Evolutionary conservation across 495 filamentous ascomycete species (phyloP).

Genomic region (Aspergillus taichungensis): DNA sequence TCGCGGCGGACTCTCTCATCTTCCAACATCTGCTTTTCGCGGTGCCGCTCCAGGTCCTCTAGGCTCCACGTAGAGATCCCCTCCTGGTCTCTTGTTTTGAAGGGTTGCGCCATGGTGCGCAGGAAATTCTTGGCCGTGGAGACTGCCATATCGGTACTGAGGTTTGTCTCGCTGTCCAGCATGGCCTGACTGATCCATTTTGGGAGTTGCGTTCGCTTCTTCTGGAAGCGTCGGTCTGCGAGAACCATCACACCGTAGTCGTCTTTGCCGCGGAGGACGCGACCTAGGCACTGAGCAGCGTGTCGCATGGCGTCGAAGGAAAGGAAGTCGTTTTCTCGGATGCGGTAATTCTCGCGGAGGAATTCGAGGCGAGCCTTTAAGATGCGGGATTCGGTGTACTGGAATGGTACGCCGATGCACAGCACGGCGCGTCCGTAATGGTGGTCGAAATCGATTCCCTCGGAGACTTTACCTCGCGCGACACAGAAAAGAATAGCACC

Average conservation of each 20-base stretch:
- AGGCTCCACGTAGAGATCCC: constrained; percentile 88
- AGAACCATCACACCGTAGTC: constrained; percentile 99
- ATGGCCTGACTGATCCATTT: constrained; percentile 96
- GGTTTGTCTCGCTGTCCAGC: constrained; percentile 70
- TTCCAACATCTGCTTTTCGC: constrained; percentile 60
- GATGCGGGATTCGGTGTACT: constrained; percentile 97
- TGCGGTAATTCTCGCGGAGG: constrained; percentile 90
- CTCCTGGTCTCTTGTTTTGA: constrained; percentile 72
- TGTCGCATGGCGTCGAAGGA: constrained; percentile 99
- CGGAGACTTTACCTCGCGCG: constrained; percentile 91
- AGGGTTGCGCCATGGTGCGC: constrained; percentile 82
- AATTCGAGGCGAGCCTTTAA: constrained; percentile 95
- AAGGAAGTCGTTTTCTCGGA: constrained; percentile 94
- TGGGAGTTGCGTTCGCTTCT: constrained; percentile 82
- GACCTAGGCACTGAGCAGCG: constrained; percentile 91
- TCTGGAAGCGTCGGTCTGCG: constrained; percentile 83
- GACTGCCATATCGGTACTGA: constrained; percentile 95
- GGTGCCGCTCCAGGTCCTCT: constrained; percentile 62
- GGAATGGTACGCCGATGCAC: constrained; percentile 95
- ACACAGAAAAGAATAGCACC: constrained; percentile 91
- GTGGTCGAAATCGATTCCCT: constrained; percentile 99
- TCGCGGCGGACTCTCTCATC: constrained; percentile 46
- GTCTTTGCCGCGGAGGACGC: constrained; percentile 92
- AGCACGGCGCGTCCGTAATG: constrained; percentile 96
- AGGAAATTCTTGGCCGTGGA: constrained; percentile 82